Base-by-base conservation (phyloP, 1,139 yeast genomes). In the Meyerozyma smithsonii region DNA sequence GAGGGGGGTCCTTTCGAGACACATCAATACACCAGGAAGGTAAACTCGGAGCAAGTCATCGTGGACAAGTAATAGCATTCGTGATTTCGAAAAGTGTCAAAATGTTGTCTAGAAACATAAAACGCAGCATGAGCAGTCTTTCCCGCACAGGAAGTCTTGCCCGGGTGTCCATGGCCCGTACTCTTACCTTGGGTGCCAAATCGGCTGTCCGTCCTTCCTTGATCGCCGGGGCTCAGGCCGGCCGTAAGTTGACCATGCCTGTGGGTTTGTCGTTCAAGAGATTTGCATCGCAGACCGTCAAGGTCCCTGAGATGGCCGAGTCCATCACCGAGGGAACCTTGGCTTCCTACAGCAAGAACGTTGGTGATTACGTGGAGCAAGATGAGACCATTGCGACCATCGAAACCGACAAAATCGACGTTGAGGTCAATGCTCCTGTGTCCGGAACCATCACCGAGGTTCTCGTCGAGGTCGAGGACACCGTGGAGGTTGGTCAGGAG, bases 271-370 rank as follows among this genome's bases (percentile, higher is more conserved):
- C 42, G 11, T 46, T 42, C 47, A 48, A 45, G 49, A 66, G 77
- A 58, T 66, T 61, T 42, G 74, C 72, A 34, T 67, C 74, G 14
- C 62, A 61, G 38, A 55, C 72, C 41, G 95, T 92, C 43, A 87
- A 89, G 65, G 98, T 92, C 28, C 99, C 99, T 39, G 95, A 88
- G 51, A 89, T 92, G 97, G 98, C 98, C 38, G 99, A 92, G 68
- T 90, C 97, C 40, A 84, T 92, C 59, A 88, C 97, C 38, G 99
- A 92, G 66, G 99, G 99, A 63, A 88, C 97, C 38, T 76, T 92
- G 52, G 73, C 88, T 47, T 83, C 88, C 41, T 89, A 79, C 66
- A 75, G 79, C 52, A 83, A 82, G 62, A 70, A 79, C 51, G 87
- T 89, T 46, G 99, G 99, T 50, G 97, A 92, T 49, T 89, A 69